Evolutionary conservation across 2,329 filamentous ascomycete species (phyloP).

Genomic region (Bipolaris sorokiniana): DNA sequence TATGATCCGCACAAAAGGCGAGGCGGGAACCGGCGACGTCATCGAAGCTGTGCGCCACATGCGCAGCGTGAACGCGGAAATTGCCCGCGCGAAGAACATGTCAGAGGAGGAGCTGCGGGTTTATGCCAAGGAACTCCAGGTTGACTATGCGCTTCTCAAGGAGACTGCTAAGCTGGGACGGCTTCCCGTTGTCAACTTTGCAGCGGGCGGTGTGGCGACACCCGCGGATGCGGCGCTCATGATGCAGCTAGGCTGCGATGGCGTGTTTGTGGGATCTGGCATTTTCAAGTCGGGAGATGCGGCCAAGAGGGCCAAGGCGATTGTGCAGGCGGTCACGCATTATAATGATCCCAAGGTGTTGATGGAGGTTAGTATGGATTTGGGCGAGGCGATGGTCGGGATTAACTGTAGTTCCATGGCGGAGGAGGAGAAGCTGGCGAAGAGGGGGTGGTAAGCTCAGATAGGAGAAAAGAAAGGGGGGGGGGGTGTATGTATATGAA

Average conservation of each 20-base stretch:
- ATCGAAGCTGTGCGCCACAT: constrained; percentile 97
- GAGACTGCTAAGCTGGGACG: constrained; percentile 87
- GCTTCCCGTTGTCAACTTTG: constrained; percentile 96
- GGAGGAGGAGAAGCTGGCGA: constrained; percentile 80
- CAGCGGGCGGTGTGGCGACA: constrained; percentile 98
- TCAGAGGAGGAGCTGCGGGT: constrained; percentile 75
- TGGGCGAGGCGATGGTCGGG: constrained; percentile 98
- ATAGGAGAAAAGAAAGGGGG: neutral
- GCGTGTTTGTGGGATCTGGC: constrained; percentile 94
- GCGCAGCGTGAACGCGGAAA: constrained; percentile 84
- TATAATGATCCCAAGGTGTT: constrained; percentile 84
- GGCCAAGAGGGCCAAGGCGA: constrained; percentile 86
- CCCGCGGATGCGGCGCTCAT: constrained; percentile 95
- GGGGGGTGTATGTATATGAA: neutral
- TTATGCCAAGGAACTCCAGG: constrained; percentile 80
- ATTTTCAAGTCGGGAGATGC: constrained; percentile 98
- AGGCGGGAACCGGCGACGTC: constrained; percentile 95
- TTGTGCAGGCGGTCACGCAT: constrained; percentile 92
- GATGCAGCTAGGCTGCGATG: constrained; percentile 99
- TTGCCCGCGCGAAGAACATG: constrained; percentile 71
- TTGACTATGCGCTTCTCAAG: constrained; percentile 77
- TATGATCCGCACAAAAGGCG: constrained; percentile 99
- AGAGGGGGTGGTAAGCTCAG: constrained; percentile 80
- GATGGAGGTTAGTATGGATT: constrained; percentile 82
- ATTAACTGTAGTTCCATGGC: constrained; percentile 84